phyloP scores from a whole-genome alignment of 2,329 filamentous ascomycete genomes.

The Penicillium aurantiogriseum region DNA sequence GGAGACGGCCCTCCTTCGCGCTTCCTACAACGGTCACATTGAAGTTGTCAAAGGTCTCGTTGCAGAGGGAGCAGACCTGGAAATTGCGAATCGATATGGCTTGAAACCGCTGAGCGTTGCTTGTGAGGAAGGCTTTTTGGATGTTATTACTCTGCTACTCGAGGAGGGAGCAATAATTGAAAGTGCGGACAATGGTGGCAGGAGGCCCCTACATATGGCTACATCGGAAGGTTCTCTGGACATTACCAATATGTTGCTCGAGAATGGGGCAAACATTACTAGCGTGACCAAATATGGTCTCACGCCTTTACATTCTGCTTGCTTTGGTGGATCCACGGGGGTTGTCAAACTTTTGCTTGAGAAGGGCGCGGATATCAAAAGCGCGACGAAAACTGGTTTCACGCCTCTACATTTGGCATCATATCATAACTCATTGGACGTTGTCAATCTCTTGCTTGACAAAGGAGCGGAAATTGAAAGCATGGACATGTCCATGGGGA shows the following conservation, averaged over 20 bases:
- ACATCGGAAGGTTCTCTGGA: background rate
- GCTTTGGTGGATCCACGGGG: too few relatives aligned
- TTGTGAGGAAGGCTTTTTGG: background rate
- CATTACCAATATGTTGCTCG: background rate
- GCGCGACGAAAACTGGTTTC: rapidly evolving
- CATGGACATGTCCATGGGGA: background rate
- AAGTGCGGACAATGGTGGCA: too few relatives aligned
- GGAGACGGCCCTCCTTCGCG: too few relatives aligned
- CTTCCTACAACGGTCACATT: too few relatives aligned
- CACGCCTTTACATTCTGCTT: background rate
- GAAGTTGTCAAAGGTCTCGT: background rate
- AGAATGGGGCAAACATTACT: too few relatives aligned
- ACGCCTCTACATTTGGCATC: background rate
- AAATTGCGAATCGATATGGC: background rate
- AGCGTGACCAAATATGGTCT: background rate
- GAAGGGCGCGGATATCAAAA: background rate
- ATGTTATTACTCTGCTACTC: background rate
- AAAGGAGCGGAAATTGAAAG: background rate
- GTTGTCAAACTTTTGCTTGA: background rate
- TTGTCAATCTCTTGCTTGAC: background rate
- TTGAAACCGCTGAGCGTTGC: background rate
- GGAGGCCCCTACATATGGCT: background rate
- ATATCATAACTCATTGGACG: too few relatives aligned
- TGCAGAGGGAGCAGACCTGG: background rate
- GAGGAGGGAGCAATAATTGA: background rate